Evolutionary conservation across 2,329 filamentous ascomycete species (phyloP), one percentile per base, ranked within the genome.

Genomic region (Zymoseptoria brevis): DNA sequence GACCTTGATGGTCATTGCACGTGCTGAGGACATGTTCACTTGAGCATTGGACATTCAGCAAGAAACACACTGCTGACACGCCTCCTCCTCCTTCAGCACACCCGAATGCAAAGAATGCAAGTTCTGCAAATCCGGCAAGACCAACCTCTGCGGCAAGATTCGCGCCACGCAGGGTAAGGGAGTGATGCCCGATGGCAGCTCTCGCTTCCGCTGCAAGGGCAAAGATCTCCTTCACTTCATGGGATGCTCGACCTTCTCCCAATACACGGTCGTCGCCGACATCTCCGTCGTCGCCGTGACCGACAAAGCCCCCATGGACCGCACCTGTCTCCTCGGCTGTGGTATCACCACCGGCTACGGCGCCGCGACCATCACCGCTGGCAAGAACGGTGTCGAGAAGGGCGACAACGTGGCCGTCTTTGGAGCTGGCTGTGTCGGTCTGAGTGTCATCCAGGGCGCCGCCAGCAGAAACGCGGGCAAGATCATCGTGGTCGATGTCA

Each of bases 81-180:
- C 24, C 48, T 22, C 41, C 21, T 22, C 41, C 21, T 30, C 22
- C n/a, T 54, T 58, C 71, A 96, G 91, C 82, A 97, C 92, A 53
- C 94, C 94, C 66, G 93, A 97, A 80, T 97, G 94, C 81, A 82
- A 85, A 68, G 93, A 97, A 77, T 99, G 94, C 86, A 97, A 97
- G 81, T 97, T 97, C 84, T 99, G 94, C 87, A 94, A 90, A 78
- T 97, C 93, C 50, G 94, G 93, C 79, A 99, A 99, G 87, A 97
- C 93, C 71, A 96, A 97, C 79, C 88, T 97, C 60, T 97, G 93
- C 80, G 94, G 94, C 76, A 97, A 97, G 85, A 99, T 99, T 77
- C 88, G 94, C 71, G 90, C 90, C 52, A 97, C 94, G 51, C 94
- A 99, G 80, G 94, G 94, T 70, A 88, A 87, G 77, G 94, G 94